Conservation (phyloP, 768 basidiomycete species). For the Phanerodontia chrysosporium region DNA sequence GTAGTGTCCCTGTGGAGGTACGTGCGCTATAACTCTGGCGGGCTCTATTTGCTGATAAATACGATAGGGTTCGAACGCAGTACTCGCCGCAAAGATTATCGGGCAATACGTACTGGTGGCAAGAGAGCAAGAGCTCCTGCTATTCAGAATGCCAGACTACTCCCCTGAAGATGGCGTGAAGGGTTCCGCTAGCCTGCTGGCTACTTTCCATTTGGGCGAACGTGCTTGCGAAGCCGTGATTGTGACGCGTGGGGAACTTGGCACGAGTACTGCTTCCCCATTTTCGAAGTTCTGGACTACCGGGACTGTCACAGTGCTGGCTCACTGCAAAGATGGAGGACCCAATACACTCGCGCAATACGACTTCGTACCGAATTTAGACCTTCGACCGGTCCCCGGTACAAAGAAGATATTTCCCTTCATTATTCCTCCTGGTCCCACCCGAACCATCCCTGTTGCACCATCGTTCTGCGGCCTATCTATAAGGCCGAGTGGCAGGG, state of each 20-base stretch:
- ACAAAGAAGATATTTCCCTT: constrained; percentile 18
- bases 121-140: constrained; percentile 20
- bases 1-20: background rate
- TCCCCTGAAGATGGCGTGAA: background rate
- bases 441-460: constrained; percentile 21
- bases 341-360: constrained; percentile 25
- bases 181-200: background rate
- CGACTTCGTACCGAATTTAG: constrained; percentile 25
- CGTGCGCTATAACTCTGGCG: background rate
- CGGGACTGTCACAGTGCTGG: constrained; percentile 29
- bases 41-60: background rate
- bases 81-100: constrained; percentile 25
- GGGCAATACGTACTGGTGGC: constrained; percentile 26
- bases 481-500: constrained; percentile 29
- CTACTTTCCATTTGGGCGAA: constrained; percentile 18
- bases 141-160: constrained; percentile 19
- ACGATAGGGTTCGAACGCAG: constrained; percentile 10
- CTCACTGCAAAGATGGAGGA: constrained; percentile 21
- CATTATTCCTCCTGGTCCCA: constrained; percentile 21
- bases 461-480: constrained; percentile 27
- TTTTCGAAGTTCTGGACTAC: constrained; percentile 20
- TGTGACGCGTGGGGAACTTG: constrained; percentile 15
- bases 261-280: background rate
- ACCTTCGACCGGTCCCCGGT: background rate
- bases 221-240: constrained; percentile 25